Percentiles rank a stretch among this genome's conserved stretches.
These are phyloP conservation scores for Usnea hakonensis DNA, from an alignment of 495 filamentous ascomycete species.

Conservation along the genomic window DNA sequence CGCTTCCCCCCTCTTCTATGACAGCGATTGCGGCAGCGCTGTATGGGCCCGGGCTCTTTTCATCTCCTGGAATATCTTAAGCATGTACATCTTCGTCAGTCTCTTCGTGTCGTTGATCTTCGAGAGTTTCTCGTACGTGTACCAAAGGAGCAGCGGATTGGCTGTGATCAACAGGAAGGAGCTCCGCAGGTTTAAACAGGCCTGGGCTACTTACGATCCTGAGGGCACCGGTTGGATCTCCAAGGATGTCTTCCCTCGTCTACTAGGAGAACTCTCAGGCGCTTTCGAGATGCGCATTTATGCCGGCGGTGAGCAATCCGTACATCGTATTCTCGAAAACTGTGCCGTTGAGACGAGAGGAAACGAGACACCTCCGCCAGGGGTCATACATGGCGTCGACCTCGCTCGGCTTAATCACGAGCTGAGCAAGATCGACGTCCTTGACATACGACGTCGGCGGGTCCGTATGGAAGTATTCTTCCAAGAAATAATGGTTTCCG, in stretches of 20 bases:
- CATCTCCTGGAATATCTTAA: constrained; percentile 96
- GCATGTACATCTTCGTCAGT: constrained; percentile 99
- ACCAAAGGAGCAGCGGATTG: constrained; percentile 79
- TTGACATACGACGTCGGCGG: constrained; percentile 62
- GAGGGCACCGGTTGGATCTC: constrained; percentile 83
- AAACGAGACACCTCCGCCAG: constrained; percentile 34
- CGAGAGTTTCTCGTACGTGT: constrained; percentile 99
- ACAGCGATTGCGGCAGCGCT: constrained; percentile 88
- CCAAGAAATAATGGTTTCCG: constrained; percentile 91
- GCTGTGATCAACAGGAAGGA: constrained; percentile 85
- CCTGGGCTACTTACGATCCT: constrained; percentile 92
- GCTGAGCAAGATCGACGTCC: constrained; percentile 66
- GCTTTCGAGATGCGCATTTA: constrained; percentile 98
- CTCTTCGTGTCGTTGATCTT: constrained; percentile 98
- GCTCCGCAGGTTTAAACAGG: constrained; percentile 93
- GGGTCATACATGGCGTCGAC: constrained; percentile 66
- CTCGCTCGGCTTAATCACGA: constrained; percentile 65
- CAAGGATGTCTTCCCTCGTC: constrained; percentile 83
- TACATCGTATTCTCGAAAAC: constrained; percentile 73
- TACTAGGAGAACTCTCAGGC: constrained; percentile 85
- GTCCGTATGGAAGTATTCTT: constrained; percentile 84
- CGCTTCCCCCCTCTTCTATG: constrained; percentile 54
- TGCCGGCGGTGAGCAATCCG: constrained; percentile 75
- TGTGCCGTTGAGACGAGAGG: constrained; percentile 51
- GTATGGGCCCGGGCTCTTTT: constrained; percentile 83